Evolutionary conservation across 441 rosid genomes (phyloP).

Genomic region (Adansonia madagascariensis): DNA sequence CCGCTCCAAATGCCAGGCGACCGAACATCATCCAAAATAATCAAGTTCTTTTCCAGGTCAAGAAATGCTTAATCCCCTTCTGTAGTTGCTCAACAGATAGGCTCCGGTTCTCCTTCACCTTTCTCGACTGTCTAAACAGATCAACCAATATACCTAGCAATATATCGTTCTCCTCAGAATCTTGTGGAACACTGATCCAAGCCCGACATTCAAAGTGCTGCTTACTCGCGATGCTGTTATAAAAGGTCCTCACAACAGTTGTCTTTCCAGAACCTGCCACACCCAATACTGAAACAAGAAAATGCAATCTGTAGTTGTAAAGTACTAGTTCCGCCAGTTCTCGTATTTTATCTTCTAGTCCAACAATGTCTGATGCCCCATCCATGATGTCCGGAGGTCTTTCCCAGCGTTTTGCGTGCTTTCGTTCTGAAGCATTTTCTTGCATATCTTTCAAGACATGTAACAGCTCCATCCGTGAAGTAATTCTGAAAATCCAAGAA

Average conservation of each 20-base stretch:
- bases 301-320: neutral
- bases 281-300: conserved; percentile 31
- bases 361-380: neutral
- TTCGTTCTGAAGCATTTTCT: neutral
- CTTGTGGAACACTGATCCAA: conserved; percentile 30
- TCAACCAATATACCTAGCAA: conserved; percentile 9
- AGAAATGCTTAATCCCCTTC: conserved; percentile 20
- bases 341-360: neutral
- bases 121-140: conserved; percentile 25
- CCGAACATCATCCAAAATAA: conserved; percentile 16
- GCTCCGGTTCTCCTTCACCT: conserved; percentile 27
- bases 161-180: conserved; percentile 21
- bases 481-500: neutral
- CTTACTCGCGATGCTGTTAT: neutral
- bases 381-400: neutral
- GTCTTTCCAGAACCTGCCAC: conserved; percentile 36
- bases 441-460: neutral
- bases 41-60: conserved; percentile 9
- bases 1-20: conserved; percentile 1
- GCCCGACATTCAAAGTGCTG: conserved; percentile 25
- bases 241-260: conserved; percentile 24
- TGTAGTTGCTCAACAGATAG: neutral
- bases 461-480: neutral
- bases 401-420: neutral
- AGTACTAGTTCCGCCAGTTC: conserved; percentile 5